Conservation (phyloP, 2,329 filamentous ascomycete genomes). For the Monilinia polystroma region DNA sequence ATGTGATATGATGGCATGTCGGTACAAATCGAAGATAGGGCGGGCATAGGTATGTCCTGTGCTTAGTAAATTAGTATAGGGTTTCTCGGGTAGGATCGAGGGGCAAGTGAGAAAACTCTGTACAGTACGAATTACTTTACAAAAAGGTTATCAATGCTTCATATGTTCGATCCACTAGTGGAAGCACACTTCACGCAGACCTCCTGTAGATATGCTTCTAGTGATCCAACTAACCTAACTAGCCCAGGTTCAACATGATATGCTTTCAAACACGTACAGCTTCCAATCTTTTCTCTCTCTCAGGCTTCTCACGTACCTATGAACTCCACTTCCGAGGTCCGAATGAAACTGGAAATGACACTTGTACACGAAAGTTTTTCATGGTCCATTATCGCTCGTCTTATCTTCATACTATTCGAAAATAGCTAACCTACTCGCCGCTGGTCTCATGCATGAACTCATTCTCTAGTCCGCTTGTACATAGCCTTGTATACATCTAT, state of each 20-base stretch:
- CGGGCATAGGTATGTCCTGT: neutral
- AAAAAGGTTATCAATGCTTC: constrained; percentile 2
- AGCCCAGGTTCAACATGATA: no score
- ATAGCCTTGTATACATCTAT: no score
- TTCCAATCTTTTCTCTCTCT: no score
- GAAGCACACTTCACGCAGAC: no score
- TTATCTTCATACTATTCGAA: neutral
- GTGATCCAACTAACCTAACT: no score
- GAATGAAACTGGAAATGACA: neutral
- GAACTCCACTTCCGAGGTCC: neutral
- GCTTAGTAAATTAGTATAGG: neutral
- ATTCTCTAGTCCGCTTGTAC: no score
- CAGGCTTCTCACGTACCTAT: neutral
- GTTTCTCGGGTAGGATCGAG: constrained; percentile 4
- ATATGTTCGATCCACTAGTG: neutral
- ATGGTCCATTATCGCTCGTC: constrained; percentile 15
- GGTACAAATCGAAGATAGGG: neutral
- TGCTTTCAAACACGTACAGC: no score
- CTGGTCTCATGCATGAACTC: no score
- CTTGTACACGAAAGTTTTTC: neutral
- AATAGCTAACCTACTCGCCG: neutral
- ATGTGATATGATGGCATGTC: neutral
- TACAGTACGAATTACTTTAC: neutral
- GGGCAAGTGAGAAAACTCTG: neutral
- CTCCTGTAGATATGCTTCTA: no score